These are phyloP conservation scores for Trichophyton mentagrophytes DNA, from an alignment of 2,329 filamentous ascomycete species.

Conservation along the genomic window DNA sequence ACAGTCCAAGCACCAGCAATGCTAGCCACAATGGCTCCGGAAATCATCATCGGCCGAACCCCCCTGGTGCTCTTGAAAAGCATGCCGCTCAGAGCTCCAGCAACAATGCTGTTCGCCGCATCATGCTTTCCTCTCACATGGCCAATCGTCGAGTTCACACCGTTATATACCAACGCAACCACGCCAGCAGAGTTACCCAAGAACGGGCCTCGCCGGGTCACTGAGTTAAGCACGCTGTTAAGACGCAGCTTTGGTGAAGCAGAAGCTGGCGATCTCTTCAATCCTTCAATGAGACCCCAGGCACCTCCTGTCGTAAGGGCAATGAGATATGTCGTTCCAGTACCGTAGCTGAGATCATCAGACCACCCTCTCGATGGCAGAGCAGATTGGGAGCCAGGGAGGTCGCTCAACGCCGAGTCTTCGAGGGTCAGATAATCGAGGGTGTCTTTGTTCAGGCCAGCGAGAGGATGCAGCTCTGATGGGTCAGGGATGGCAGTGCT, in stretches of 20 bases:
- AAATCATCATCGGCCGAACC: slow-evolving; percentile 83
- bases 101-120: slow-evolving; percentile 71
- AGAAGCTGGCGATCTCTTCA: slow-evolving; percentile 57
- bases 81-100: slow-evolving; percentile 79
- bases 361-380: slow-evolving; percentile 94
- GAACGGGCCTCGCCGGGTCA: slow-evolving; percentile 87
- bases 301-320: slow-evolving; percentile 73
- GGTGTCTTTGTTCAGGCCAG: slow-evolving; percentile 80
- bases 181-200: slow-evolving; percentile 92
- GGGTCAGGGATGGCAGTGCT: slow-evolving; percentile 70
- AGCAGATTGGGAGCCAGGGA: slow-evolving; percentile 74
- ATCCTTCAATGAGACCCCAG: slow-evolving; percentile 84
- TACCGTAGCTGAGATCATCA: slow-evolving; percentile 95
- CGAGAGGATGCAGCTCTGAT: slow-evolving; percentile 78
- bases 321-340: slow-evolving; percentile 84
- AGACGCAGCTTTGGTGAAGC: slow-evolving; percentile 79
- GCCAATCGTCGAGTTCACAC: slow-evolving; percentile 73
- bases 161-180: slow-evolving; percentile 92
- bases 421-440: slow-evolving; percentile 93
- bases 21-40: slow-evolving; percentile 73
- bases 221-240: slow-evolving; percentile 87
- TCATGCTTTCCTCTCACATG: slow-evolving; percentile 76
- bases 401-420: slow-evolving; percentile 73
- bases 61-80: slow-evolving; percentile 94
- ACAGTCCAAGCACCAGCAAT: slow-evolving; percentile 86